These are phyloP conservation scores for Umbelopsis isabellina DNA, from an alignment of 192 early-diverging fungal species.

Conservation along the genomic window DNA sequence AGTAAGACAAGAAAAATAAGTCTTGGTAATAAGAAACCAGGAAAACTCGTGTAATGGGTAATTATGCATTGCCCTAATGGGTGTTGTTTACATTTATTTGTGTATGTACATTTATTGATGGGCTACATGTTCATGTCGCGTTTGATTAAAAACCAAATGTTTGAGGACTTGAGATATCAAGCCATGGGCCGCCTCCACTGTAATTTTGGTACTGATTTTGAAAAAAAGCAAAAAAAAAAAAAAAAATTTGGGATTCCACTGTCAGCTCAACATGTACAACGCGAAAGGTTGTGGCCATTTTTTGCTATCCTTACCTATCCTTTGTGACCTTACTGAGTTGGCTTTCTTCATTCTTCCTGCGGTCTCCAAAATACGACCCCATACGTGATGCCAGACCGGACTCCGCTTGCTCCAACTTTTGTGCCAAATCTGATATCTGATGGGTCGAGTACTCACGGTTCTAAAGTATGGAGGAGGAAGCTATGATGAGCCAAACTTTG, in stretches of 20 bases:
- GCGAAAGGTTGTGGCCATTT: constrained; percentile 8
- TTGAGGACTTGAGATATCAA: constrained; percentile 86
- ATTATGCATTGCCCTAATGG: neutral
- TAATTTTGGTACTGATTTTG: constrained; percentile 67
- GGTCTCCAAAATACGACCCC: constrained; percentile 44
- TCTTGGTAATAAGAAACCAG: no score
- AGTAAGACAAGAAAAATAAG: no score
- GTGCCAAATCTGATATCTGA: constrained; percentile 82
- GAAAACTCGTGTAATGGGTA: no score
- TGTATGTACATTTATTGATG: neutral
- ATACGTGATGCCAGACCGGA: constrained; percentile 50
- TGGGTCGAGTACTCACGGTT: constrained; percentile 78
- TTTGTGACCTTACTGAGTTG: constrained; percentile 70
- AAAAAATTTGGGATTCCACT: neutral
- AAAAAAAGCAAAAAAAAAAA: constrained; percentile 1
- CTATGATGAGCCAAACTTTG: neutral
- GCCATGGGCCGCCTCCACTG: constrained; percentile 79
- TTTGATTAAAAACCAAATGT: constrained; percentile 72
- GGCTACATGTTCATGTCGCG: neutral
- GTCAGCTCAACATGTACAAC: constrained; percentile 12
- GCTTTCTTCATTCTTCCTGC: constrained; percentile 63
- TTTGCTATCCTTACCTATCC: constrained; percentile 56
- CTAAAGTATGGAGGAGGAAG: constrained; percentile 44
- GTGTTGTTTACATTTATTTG: neutral
- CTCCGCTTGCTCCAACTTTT: constrained; percentile 84